These are phyloP conservation scores for Lipomyces sp. DNA, from an alignment of 805 yeast genomes.

Conservation along the genomic window DNA sequence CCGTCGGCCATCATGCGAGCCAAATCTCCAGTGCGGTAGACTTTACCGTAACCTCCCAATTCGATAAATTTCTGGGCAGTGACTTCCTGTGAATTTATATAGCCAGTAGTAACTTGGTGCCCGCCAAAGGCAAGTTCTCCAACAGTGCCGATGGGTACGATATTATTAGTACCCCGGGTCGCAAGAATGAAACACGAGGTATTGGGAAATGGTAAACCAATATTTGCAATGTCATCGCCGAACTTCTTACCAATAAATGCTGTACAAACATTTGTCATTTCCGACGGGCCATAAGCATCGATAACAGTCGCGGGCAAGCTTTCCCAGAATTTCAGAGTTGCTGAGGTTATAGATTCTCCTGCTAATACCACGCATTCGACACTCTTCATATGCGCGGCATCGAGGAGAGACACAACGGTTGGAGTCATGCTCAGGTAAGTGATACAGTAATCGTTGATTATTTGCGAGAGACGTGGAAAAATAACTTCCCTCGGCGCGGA, in stretches of 20 bases:
- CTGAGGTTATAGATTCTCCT: conserved; percentile 21
- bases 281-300: conserved; percentile 41
- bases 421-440: conserved; percentile 40
- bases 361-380: conserved; percentile 22
- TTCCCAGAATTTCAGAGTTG: conserved; percentile 14
- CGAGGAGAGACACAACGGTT: conserved; percentile 74
- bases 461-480: conserved; percentile 28
- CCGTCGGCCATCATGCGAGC: conserved; percentile 40
- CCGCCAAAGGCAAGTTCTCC: conserved; percentile 44
- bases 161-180: conserved; percentile 9
- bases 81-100: conserved; percentile 36
- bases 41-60: conserved; percentile 23
- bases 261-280: conserved; percentile 39
- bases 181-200: conserved; percentile 32
- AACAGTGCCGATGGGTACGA: conserved; percentile 35
- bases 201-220: conserved; percentile 36
- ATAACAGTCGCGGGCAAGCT: conserved; percentile 26
- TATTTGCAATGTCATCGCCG: conserved; percentile 27
- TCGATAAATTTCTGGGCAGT: conserved; percentile 35
- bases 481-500: conserved; percentile 27
- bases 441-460: conserved; percentile 19
- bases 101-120: conserved; percentile 41
- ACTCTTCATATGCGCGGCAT: conserved; percentile 60
- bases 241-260: conserved; percentile 16
- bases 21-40: conserved; percentile 39